phyloP scores from a whole-genome alignment of 148 eudicot genomes.

The Chenopodium berlandieri region DNA sequence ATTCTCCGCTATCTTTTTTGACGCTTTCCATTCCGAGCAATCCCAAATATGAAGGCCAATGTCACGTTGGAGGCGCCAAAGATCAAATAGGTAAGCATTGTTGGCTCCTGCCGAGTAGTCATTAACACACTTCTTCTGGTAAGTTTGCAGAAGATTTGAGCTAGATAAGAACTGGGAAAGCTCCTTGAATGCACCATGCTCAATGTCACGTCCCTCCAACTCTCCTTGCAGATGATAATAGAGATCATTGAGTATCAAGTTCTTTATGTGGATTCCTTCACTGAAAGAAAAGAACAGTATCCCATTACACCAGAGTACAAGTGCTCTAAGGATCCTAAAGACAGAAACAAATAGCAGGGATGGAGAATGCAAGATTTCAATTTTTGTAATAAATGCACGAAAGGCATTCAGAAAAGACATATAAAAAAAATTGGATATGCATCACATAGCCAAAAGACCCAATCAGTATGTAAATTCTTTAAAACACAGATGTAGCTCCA shows the following conservation, averaged over 20 bases:
- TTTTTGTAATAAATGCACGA: background rate
- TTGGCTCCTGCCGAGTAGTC: slow-evolving; percentile 35
- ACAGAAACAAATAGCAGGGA: background rate
- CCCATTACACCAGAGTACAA: background rate
- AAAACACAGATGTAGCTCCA: background rate
- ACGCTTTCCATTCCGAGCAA: slow-evolving; percentile 63
- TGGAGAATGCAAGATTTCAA: background rate
- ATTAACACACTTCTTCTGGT: slow-evolving; percentile 39
- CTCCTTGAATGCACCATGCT: slow-evolving; percentile 76
- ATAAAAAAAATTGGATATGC: background rate
- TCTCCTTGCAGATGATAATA: slow-evolving; percentile 95
- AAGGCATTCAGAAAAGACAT: background rate
- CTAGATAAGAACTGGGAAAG: slow-evolving; percentile 55
- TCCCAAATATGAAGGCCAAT: slow-evolving; percentile 78
- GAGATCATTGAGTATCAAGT: slow-evolving; percentile 74
- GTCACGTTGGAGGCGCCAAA: slow-evolving; percentile 52
- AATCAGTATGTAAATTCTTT: background rate
- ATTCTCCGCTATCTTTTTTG: slow-evolving; percentile 60
- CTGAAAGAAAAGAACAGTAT: slow-evolving; percentile 40
- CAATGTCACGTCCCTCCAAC: slow-evolving; percentile 87
- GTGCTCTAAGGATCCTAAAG: background rate
- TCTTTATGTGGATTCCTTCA: slow-evolving; percentile 59
- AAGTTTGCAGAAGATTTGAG: slow-evolving; percentile 49
- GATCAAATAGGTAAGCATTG: slow-evolving; percentile 52
- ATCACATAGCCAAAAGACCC: background rate